Percentiles rank a stretch among this genome's conserved stretches.
Conservation (phyloP, 768 basidiomycete genomes). For the Strobilomyces echinocephalus region DNA sequence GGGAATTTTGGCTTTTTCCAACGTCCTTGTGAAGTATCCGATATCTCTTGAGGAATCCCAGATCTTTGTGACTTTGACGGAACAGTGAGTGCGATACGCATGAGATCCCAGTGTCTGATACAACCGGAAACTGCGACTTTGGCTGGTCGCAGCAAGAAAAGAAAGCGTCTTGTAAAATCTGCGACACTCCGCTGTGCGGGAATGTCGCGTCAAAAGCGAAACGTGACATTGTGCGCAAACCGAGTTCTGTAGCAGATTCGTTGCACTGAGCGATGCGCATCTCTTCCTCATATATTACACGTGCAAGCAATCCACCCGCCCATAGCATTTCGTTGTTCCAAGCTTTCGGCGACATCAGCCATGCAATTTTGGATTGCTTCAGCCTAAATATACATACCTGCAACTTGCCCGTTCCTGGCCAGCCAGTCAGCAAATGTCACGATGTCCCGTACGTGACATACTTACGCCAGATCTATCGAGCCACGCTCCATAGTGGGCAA, state of each 20-base stretch:
- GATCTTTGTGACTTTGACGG: conserved; percentile 1
- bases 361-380: not conserved
- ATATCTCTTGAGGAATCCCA: conserved; percentile 8
- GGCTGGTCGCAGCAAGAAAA: conserved; percentile 2
- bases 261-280: conserved; percentile 29
- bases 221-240: conserved; percentile 74
- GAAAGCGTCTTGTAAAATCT: conserved; percentile 12
- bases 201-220: conserved; percentile 53
- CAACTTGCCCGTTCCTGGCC: conserved; percentile 76
- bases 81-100: not conserved
- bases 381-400: conserved; percentile 40
- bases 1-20: not conserved
- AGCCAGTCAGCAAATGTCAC: not conserved
- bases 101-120: too few relatives aligned
- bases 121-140: conserved; percentile 12
- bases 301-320: conserved; percentile 75
- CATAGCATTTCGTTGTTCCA: conserved; percentile 90
- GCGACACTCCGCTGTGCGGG: conserved; percentile 28
- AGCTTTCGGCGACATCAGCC: conserved; percentile 34
- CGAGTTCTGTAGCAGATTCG: conserved; percentile 18
- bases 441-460: not conserved
- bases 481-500: conserved; percentile 96
- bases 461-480: conserved; percentile 81
- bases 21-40: conserved; percentile 2
- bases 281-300: conserved; percentile 82